These are phyloP conservation scores for Talaromyces sp. DNA, from an alignment of 2,329 filamentous ascomycete species.

Conservation along the genomic window DNA sequence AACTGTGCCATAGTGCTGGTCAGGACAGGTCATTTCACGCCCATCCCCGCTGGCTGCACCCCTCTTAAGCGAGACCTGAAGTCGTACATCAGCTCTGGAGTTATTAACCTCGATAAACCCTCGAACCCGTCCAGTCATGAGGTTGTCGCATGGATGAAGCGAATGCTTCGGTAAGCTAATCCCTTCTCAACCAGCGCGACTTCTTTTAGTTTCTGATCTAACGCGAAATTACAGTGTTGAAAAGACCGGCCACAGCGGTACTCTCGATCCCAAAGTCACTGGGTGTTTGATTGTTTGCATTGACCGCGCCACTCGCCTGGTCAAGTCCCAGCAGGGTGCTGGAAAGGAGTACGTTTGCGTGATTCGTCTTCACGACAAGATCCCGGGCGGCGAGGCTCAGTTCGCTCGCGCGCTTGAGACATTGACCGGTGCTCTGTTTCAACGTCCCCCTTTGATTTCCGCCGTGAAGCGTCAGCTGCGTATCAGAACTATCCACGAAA, in stretches of 20 bases:
- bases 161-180: conserved; percentile 71
- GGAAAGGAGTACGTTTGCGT: conserved; percentile 99
- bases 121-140: conserved; percentile 98
- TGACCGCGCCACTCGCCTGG: conserved; percentile 91
- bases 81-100: conserved; percentile 92
- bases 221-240: conserved; percentile 58
- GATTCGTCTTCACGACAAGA: conserved; percentile 89
- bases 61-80: conserved; percentile 93
- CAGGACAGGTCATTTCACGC: conserved; percentile 93
- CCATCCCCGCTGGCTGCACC: conserved; percentile 87
- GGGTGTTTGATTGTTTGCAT: conserved; percentile 93
- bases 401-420: conserved; percentile 92
- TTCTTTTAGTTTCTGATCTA: conserved; percentile 12
- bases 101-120: conserved; percentile 97
- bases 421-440: conserved; percentile 92
- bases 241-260: conserved; percentile 97
- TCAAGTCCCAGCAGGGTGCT: conserved; percentile 97
- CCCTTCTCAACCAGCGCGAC: background rate
- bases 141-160: conserved; percentile 98
- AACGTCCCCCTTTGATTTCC: conserved; percentile 93
- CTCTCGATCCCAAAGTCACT: conserved; percentile 96
- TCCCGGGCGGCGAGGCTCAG: conserved; percentile 87
- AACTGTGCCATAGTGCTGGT: conserved; percentile 60
- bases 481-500: conserved; percentile 97
- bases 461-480: conserved; percentile 98